These are phyloP conservation scores for Harrya chromipes DNA, from an alignment of 768 basidiomycete genomes.

Conservation along the genomic window DNA sequence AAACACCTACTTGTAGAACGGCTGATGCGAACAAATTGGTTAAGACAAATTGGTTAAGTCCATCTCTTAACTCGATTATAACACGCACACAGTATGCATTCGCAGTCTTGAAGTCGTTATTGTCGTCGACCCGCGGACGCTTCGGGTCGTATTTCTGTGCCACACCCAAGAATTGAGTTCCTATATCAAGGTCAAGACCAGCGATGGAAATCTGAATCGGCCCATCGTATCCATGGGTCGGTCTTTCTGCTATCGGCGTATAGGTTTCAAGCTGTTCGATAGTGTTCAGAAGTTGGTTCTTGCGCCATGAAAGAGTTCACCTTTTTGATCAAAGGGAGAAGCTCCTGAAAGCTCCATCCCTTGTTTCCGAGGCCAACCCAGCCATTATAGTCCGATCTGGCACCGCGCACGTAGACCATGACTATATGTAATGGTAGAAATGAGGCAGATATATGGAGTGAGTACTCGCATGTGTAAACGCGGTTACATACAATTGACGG, in stretches of 20 bases:
- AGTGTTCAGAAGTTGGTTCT: neutral
- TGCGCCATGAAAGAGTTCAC: constrained; percentile 24
- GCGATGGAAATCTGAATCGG: constrained; percentile 26
- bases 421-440: neutral
- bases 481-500: constrained; percentile 51
- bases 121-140: constrained; percentile 43
- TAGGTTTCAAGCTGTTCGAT: constrained; percentile 39
- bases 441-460: neutral
- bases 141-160: constrained; percentile 35
- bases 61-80: neutral
- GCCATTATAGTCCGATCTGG: constrained; percentile 35
- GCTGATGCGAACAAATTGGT: too few relatives aligned
- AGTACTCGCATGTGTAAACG: too few relatives aligned
- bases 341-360: constrained; percentile 57
- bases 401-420: too few relatives aligned
- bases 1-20: too few relatives aligned
- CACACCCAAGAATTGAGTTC: constrained; percentile 45
- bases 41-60: too few relatives aligned
- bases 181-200: constrained; percentile 12
- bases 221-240: constrained; percentile 37
- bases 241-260: constrained; percentile 25
- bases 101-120: constrained; percentile 40
- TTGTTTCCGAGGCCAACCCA: constrained; percentile 51
- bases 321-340: constrained; percentile 60
- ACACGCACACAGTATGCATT: constrained; percentile 22